Percentiles rank a stretch among this genome's conserved stretches.
Evolutionary conservation across 2,329 filamentous ascomycete genomes (phyloP).

Genomic region (Colletotrichum falcatum): DNA sequence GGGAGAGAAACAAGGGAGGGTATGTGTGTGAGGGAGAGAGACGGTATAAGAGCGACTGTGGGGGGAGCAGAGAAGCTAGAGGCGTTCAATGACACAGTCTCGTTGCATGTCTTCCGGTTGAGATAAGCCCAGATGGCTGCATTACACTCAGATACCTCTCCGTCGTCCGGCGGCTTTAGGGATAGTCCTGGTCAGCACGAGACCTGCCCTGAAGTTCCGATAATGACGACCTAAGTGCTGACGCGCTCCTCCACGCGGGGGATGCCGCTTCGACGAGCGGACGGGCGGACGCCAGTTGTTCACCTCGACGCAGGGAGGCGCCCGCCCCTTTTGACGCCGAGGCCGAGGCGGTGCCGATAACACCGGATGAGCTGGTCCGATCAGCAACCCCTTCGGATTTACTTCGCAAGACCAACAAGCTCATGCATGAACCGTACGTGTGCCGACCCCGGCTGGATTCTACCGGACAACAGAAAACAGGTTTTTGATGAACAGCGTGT

Average conservation of each 20-base stretch:
- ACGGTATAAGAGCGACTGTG: neutral
- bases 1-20: neutral
- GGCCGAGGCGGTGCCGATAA: constrained; percentile 6
- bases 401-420: constrained; percentile 16
- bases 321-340: neutral
- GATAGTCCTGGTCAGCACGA: neutral
- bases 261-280: too few species aligned
- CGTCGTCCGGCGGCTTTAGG: neutral
- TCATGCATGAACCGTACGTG: neutral
- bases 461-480: neutral
- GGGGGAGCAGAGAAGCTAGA: neutral
- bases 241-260: neutral
- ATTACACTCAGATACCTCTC: constrained; percentile 6
- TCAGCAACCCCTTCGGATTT: constrained; percentile 9
- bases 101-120: constrained; percentile 16
- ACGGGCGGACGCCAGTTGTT: too few species aligned
- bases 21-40: neutral
- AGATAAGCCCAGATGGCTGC: constrained; percentile 10
- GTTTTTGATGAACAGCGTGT: neutral
- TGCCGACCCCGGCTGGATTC: too few species aligned
- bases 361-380: constrained; percentile 3
- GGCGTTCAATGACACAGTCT: neutral
- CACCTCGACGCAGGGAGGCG: neutral
- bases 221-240: too few species aligned
- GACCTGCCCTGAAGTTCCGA: neutral